Conservation (phyloP, 768 basidiomycete genomes). For the Pulveroboletus sp. region DNA sequence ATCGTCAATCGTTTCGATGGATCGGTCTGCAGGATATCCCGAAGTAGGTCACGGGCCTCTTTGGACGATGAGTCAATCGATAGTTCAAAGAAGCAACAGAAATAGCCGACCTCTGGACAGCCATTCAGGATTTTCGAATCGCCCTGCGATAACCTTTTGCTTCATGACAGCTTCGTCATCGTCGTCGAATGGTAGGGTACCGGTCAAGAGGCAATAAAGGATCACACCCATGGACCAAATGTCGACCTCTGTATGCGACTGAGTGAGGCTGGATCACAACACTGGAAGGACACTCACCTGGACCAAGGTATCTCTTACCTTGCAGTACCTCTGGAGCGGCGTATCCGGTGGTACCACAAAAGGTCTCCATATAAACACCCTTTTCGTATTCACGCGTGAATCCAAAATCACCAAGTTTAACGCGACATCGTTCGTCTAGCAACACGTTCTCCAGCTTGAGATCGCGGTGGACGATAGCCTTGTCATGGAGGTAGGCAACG, state of each 20-base stretch:
- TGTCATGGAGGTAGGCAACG: slow-evolving; percentile 86
- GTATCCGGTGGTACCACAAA: slow-evolving; percentile 92
- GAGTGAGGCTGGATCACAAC: slow-evolving; percentile 1
- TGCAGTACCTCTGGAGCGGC: slow-evolving; percentile 91
- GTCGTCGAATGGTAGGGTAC: slow-evolving; percentile 86
- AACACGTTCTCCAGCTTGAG: slow-evolving; percentile 95
- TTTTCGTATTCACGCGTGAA: slow-evolving; percentile 90
- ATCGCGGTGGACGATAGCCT: slow-evolving; percentile 94
- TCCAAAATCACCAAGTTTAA: slow-evolving; percentile 94
- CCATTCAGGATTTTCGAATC: slow-evolving; percentile 93
- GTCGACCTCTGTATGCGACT: slow-evolving; percentile 71
- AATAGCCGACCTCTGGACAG: slow-evolving; percentile 65
- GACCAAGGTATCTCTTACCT: slow-evolving; percentile 84
- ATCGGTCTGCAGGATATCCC: slow-evolving; percentile 72
- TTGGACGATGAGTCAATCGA: slow-evolving; percentile 10
- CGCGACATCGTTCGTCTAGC: slow-evolving; percentile 82
- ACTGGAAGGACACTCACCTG: slow-evolving; percentile 47
- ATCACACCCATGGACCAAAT: slow-evolving; percentile 95
- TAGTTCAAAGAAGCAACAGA: background rate
- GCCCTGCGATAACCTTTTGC: slow-evolving; percentile 73
- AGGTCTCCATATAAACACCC: slow-evolving; percentile 79
- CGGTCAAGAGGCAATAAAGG: slow-evolving; percentile 83
- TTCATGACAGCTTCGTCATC: slow-evolving; percentile 85
- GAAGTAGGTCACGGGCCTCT: slow-evolving; percentile 87
- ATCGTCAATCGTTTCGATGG: slow-evolving; percentile 72